These are phyloP conservation scores for Theileria luwenshuni DNA, from an alignment of 169 alveolate genomes.

Conservation along the genomic window DNA sequence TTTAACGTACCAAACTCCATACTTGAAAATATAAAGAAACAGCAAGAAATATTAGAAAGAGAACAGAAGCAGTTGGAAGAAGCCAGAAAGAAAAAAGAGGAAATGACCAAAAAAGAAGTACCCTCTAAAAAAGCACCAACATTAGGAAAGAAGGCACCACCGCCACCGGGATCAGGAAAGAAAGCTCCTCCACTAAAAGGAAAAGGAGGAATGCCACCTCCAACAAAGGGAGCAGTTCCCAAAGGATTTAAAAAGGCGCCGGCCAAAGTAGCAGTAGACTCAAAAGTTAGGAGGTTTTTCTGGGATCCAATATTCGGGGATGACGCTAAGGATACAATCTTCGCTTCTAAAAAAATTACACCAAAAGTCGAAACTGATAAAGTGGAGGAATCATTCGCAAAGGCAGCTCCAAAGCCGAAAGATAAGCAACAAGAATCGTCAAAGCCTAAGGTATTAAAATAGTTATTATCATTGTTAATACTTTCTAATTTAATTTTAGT, in stretches of 20 bases:
- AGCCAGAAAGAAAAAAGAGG: constrained; percentile 42
- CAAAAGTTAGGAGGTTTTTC: constrained; percentile 85
- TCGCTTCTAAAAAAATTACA: constrained; percentile 78
- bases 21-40: constrained; percentile 63
- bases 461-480: neutral
- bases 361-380: constrained; percentile 79
- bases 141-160: constrained; percentile 66
- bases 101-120: constrained; percentile 53
- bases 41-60: constrained; percentile 53
- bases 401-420: constrained; percentile 68
- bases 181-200: constrained; percentile 71
- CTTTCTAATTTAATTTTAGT: constrained; percentile 59
- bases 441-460: constrained; percentile 19
- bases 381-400: constrained; percentile 77
- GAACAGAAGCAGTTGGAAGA: constrained; percentile 61
- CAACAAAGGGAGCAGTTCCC: constrained; percentile 22
- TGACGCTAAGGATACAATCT: constrained; percentile 84
- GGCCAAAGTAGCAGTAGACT: constrained; percentile 67
- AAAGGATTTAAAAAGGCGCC: constrained; percentile 34
- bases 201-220: constrained; percentile 55
- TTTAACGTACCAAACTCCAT: constrained; percentile 66
- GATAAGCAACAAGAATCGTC: constrained; percentile 38
- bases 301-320: constrained; percentile 89
- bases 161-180: constrained; percentile 74
- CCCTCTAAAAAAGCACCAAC: constrained; percentile 58